These are phyloP conservation scores for Malus asiatica DNA, from an alignment of 306 rosid genomes.

Conservation along the genomic window DNA sequence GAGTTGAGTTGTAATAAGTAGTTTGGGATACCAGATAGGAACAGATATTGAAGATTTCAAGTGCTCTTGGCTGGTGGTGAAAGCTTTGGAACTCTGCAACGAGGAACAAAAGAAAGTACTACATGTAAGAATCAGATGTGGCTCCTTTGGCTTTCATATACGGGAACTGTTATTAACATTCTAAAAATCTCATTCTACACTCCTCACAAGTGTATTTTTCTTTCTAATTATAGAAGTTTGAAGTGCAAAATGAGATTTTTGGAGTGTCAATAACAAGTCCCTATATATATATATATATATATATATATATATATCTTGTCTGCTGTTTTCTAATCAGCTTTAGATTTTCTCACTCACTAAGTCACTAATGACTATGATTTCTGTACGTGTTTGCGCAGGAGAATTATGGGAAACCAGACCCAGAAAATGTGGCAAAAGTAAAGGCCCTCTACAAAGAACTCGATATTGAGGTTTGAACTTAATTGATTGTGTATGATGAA, in stretches of 20 bases:
- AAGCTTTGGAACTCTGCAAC: constrained; percentile 70
- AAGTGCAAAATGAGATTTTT: too few relatives aligned
- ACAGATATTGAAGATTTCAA: constrained; percentile 92
- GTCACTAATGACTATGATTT: background rate
- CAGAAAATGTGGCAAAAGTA: constrained; percentile 57
- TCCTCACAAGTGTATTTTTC: too few relatives aligned
- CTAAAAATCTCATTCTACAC: too few relatives aligned
- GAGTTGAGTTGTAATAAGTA: constrained; percentile 8
- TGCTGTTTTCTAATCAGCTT: background rate
- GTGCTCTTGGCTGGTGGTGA: constrained; percentile 90
- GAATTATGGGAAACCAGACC: constrained; percentile 65
- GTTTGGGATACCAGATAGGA: constrained; percentile 57
- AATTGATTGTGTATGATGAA: background rate
- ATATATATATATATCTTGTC: background rate
- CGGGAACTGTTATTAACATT: too few relatives aligned
- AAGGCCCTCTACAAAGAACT: constrained; percentile 65
- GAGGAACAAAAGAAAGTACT: constrained; percentile 67
- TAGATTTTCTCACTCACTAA: background rate
- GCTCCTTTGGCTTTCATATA: background rate
- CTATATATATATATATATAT: background rate
- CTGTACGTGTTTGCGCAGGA: constrained; percentile 39
- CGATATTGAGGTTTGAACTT: constrained; percentile 51
- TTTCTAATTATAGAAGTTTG: too few relatives aligned
- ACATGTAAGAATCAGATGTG: constrained; percentile 27
- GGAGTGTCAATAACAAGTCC: too few relatives aligned